Percentiles rank a stretch among this genome's conserved stretches.
Evolutionary conservation across 768 basidiomycete genomes (phyloP).

Genomic region (Amanita fuliginea): DNA sequence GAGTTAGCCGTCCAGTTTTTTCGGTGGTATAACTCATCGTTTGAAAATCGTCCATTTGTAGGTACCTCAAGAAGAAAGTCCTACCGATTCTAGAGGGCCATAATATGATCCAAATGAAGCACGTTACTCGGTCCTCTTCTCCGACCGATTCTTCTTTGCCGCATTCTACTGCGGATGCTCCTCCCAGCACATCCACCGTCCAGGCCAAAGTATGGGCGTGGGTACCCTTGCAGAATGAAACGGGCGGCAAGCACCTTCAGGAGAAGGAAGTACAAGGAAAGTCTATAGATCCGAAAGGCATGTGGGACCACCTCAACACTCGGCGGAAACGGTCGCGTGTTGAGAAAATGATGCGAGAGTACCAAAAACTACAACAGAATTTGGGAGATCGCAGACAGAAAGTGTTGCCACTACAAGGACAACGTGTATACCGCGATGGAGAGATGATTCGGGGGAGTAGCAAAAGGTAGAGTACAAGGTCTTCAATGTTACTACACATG

Average conservation of each 20-base stretch:
- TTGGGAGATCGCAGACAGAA: neutral
- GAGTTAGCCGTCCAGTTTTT: slow-evolving; percentile 8
- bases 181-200: slow-evolving; percentile 3
- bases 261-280: neutral
- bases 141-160: slow-evolving; percentile 9
- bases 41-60: slow-evolving; percentile 12
- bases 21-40: neutral
- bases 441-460: neutral
- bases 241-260: neutral
- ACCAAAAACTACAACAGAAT: slow-evolving; percentile 24
- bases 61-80: slow-evolving; percentile 45
- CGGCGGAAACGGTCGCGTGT: slow-evolving; percentile 36
- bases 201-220: slow-evolving; percentile 29
- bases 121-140: slow-evolving; percentile 15
- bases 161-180: slow-evolving; percentile 6
- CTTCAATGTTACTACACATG: neutral
- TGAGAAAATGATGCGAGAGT: slow-evolving; percentile 32
- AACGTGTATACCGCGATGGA: neutral
- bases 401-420: neutral
- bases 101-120: slow-evolving; percentile 30
- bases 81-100: slow-evolving; percentile 33
- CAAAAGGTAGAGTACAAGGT: neutral
- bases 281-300: slow-evolving; percentile 8
- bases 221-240: slow-evolving; percentile 13
- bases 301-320: slow-evolving; percentile 40